Conservation (phyloP, 495 filamentous ascomycete genomes). For the Pseudevernia furfuracea region DNA sequence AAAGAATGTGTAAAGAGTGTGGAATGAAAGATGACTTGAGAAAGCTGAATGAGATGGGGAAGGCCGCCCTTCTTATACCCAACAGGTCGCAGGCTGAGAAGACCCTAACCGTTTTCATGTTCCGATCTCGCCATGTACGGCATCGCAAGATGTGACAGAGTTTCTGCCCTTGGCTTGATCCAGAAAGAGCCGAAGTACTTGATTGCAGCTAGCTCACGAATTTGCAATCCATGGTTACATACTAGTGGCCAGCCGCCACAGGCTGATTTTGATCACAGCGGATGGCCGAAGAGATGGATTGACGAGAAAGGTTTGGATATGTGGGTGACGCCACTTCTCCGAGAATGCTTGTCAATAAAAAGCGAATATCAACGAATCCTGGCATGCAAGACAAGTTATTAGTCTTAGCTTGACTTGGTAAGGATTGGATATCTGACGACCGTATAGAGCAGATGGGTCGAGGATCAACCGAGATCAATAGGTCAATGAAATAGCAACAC, state of each 20-base stretch:
- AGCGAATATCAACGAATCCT: too few relatives aligned
- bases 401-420: too few relatives aligned
- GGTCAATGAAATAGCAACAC: background rate
- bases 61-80: conserved; percentile 1
- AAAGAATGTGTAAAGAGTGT: background rate
- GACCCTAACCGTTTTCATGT: background rate
- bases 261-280: background rate
- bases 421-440: too few relatives aligned
- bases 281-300: background rate
- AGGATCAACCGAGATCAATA: too few relatives aligned
- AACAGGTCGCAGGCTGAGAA: too few relatives aligned
- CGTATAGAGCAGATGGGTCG: too few relatives aligned
- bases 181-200: background rate
- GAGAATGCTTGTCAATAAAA: background rate
- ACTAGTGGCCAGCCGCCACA: background rate
- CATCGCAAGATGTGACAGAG: background rate
- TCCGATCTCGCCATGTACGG: background rate
- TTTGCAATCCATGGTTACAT: background rate
- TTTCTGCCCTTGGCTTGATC: background rate
- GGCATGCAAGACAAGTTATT: too few relatives aligned
- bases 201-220: too few relatives aligned
- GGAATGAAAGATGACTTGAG: background rate
- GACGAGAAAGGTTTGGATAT: background rate
- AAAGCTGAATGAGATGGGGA: background rate
- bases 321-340: background rate